Evolutionary conservation across 768 basidiomycete genomes (phyloP), one percentile per base, ranked within the genome.

Genomic region (Kwoniella sp.): DNA sequence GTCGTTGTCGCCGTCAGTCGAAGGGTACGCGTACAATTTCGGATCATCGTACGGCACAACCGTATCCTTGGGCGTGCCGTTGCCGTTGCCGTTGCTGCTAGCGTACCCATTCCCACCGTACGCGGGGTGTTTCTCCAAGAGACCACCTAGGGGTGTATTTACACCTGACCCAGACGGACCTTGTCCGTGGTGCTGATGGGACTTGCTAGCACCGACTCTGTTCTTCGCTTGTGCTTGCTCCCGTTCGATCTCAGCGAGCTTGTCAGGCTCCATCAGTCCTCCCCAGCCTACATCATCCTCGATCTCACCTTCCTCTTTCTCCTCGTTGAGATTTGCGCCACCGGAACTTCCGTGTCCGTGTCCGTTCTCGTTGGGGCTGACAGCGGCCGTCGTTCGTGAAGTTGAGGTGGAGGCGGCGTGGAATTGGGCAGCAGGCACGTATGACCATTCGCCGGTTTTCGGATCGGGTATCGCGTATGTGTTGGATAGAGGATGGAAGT

Each of bases 211-310:
- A 9, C 4, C 11, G 50, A 11, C 50, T 17, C 11, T 28, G 11
- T 17, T 51, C 50, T 26, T 51, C 8, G 41, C 30, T 48, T 66
- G 26, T 3, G 41, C 30, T 48, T 66, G 26, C 4, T 48, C 41
- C 12, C 41, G 50, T 22, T 65, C 48, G 9, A 70, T 68, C 37
- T 53, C 29, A 41, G 58, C 65, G 25, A 77, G 34, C 31, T 73
- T 54, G 12, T 70, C 71, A 47, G 71, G 70, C 26, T 75, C 76
- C 73, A 77, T 73, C 53, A 76, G 41, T 28, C 61, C 75, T 45
- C 75, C 75, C 77, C 74, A 75, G 0, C 73, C 75, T 25, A 74
- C 73, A 65, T 77, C 71, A 34, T 75, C 75, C 28, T 72, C 72
- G n/a, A 74, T 57, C 66, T 73, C 71, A 0, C 77, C 74, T 56